Percentiles rank a stretch among this genome's conserved stretches.
Conservation (phyloP, 1,139 yeast genomes). For the Suhomyces bribrorum region DNA sequence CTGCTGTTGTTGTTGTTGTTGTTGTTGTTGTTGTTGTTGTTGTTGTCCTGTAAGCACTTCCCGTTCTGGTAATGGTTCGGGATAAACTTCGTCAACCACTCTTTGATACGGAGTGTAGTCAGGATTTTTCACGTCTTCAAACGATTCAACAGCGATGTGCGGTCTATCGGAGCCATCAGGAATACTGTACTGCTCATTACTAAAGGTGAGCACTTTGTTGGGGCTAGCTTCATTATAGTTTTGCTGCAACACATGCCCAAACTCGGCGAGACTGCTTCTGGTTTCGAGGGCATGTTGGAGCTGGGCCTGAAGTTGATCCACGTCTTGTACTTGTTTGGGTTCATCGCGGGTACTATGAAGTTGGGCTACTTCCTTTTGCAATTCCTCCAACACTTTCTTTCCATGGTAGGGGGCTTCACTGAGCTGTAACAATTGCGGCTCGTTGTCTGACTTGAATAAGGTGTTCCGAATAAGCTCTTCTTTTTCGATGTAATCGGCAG, state of each 20-base stretch:
- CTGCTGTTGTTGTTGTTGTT: conserved; percentile 2
- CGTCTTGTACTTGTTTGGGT: neutral
- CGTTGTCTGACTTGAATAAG: conserved; percentile 8
- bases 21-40: conserved; percentile 1
- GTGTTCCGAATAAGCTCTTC: conserved; percentile 31
- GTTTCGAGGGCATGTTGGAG: conserved; percentile 22
- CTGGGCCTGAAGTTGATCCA: conserved; percentile 12
- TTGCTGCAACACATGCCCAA: conserved; percentile 20
- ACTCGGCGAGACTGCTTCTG: conserved; percentile 15
- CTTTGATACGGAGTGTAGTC: conserved; percentile 25
- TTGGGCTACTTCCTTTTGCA: conserved; percentile 23
- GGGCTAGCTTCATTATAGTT: conserved; percentile 19
- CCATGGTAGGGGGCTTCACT: conserved; percentile 23
- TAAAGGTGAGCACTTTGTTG: conserved; percentile 17
- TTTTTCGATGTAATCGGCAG: conserved; percentile 41
- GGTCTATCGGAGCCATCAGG: conserved; percentile 9
- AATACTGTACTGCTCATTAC: conserved; percentile 14
- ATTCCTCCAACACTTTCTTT: conserved; percentile 16
- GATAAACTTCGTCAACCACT: conserved; percentile 1
- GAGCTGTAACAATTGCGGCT: conserved; percentile 16
- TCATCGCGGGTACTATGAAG: conserved; percentile 8
- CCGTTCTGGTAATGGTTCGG: neutral
- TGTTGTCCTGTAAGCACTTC: neutral
- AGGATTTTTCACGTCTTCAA: conserved; percentile 29
- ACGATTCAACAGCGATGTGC: conserved; percentile 18